Conservation (phyloP, 2,329 filamentous ascomycete species). For the Westerdykella ornata region DNA sequence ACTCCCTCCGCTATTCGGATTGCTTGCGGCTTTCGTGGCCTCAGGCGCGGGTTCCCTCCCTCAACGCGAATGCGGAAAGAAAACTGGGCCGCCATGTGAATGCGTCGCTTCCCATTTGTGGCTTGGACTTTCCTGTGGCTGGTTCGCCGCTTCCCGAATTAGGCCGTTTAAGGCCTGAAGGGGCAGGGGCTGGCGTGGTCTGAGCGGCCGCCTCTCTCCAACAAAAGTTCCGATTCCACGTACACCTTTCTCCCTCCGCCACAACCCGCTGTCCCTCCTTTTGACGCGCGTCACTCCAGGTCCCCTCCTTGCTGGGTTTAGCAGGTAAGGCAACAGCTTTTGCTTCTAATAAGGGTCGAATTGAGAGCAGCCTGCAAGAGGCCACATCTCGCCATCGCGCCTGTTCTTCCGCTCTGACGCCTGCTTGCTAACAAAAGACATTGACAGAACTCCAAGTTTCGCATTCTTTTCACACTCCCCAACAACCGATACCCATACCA, state of each 20-base stretch:
- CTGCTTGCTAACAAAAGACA: not conserved
- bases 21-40: not conserved
- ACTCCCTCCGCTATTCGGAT: not conserved
- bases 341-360: no score
- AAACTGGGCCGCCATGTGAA: not conserved
- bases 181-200: not conserved
- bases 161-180: not conserved
- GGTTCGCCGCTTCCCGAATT: not conserved
- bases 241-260: not conserved
- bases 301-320: no score
- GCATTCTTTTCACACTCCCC: not conserved
- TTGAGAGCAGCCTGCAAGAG: not conserved
- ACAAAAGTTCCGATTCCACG: not conserved
- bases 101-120: not conserved
- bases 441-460: not conserved
- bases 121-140: not conserved
- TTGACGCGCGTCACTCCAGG: not conserved
- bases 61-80: not conserved
- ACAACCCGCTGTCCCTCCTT: not conserved
- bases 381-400: not conserved
- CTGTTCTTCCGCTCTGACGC: not conserved
- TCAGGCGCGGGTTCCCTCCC: not conserved
- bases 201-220: not conserved
- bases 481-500: constrained; percentile 1
- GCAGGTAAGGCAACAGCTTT: no score